Evolutionary conservation across 2,329 filamentous ascomycete species (phyloP).

Genomic region (Colletotrichum caudatum): DNA sequence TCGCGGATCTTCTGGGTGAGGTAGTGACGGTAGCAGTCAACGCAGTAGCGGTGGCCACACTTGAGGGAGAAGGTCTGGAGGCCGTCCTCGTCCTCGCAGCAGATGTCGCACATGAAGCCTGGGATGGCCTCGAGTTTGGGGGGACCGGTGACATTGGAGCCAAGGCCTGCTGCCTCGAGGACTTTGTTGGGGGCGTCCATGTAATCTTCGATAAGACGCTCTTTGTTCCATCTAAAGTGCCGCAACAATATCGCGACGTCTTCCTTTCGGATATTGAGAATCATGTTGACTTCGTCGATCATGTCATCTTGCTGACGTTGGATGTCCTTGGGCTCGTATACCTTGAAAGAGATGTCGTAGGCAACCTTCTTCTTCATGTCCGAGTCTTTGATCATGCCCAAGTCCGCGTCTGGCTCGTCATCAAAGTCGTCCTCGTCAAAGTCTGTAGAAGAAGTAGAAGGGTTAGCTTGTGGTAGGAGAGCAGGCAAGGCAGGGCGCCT

Average conservation of each 20-base stretch:
- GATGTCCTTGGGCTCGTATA: constrained; percentile 84
- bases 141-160: constrained; percentile 68
- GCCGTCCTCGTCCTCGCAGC: constrained; percentile 86
- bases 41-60: constrained; percentile 93
- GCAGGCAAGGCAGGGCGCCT: constrained; percentile 34
- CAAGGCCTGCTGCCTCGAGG: constrained; percentile 86
- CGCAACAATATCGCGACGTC: constrained; percentile 91
- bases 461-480: constrained; percentile 25
- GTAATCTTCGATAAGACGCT: constrained; percentile 92
- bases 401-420: constrained; percentile 67
- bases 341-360: constrained; percentile 87
- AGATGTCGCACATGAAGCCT: constrained; percentile 94
- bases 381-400: constrained; percentile 70
- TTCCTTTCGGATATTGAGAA: constrained; percentile 89
- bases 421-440: constrained; percentile 70
- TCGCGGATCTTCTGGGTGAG: constrained; percentile 92
- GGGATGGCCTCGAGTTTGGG: constrained; percentile 78
- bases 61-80: constrained; percentile 92
- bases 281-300: constrained; percentile 89
- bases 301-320: constrained; percentile 87
- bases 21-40: constrained; percentile 93
- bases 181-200: constrained; percentile 89
- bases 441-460: constrained; percentile 54
- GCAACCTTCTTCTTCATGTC: constrained; percentile 78
- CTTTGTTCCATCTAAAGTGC: constrained; percentile 95